These are phyloP conservation scores for Xerocomellus dryophilus DNA, from an alignment of 768 basidiomycete species.

Conservation along the genomic window DNA sequence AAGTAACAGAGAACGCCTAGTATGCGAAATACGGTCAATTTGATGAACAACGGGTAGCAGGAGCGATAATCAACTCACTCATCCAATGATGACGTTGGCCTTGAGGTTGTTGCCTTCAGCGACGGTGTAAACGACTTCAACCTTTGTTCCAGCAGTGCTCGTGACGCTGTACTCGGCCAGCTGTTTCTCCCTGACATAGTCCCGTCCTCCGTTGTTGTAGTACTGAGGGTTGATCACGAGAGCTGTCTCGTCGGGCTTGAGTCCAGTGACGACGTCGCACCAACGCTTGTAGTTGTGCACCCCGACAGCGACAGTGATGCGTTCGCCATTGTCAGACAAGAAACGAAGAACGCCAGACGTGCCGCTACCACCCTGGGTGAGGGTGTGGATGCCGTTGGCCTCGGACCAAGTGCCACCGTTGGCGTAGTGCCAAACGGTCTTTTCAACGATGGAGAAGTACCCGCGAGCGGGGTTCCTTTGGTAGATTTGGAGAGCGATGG, in stretches of 20 bases:
- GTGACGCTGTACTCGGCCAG: conserved; percentile 1
- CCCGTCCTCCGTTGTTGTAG: too few relatives aligned
- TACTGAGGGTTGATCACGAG: too few relatives aligned
- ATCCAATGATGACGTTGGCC: conserved; percentile 4
- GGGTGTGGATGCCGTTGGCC: conserved; percentile 16
- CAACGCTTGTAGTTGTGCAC: conserved; percentile 40
- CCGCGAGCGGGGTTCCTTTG: conserved; percentile 6
- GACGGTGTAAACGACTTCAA: neutral
- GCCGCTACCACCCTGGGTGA: conserved; percentile 39
- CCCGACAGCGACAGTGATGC: conserved; percentile 35
- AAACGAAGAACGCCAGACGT: conserved; percentile 40
- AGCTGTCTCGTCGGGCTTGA: conserved; percentile 17
- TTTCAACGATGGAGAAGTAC: neutral
- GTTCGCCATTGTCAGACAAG: conserved; percentile 27
- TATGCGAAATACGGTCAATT: neutral
- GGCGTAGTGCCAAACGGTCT: conserved; percentile 6
- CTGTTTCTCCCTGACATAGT: conserved; percentile 3
- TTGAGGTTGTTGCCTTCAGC: conserved; percentile 4
- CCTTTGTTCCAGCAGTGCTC: conserved; percentile 5
- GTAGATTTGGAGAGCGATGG: neutral
- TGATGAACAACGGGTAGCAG: neutral
- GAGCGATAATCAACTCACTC: neutral
- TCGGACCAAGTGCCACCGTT: conserved; percentile 31
- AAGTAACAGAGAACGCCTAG: neutral
- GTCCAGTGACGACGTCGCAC: conserved; percentile 38